Conservation (phyloP, 495 filamentous ascomycete species). For the Penicillium robsamsonii region DNA sequence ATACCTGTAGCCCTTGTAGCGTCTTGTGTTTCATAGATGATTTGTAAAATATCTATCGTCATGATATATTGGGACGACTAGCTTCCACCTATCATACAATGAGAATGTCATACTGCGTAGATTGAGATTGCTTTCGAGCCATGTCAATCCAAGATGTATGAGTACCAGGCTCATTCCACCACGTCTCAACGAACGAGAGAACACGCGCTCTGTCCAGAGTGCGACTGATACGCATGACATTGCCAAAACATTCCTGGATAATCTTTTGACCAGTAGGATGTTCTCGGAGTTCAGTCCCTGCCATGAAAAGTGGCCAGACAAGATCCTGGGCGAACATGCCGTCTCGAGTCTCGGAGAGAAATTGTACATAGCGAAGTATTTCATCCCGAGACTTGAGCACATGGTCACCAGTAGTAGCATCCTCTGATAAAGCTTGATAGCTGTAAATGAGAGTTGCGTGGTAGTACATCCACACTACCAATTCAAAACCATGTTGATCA, state of each 20-base stretch:
- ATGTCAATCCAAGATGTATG: constrained; percentile 17
- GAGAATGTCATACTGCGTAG: constrained; percentile 6
- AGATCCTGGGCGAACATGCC: constrained; percentile 26
- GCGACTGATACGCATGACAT: constrained; percentile 22
- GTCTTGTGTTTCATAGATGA: too few species aligned
- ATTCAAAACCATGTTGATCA: constrained; percentile 19
- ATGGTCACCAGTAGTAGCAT: neutral
- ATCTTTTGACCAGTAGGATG: constrained; percentile 7
- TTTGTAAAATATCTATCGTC: neutral
- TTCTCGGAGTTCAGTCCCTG: constrained; percentile 24
- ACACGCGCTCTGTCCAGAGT: constrained; percentile 19
- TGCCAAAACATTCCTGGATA: constrained; percentile 9
- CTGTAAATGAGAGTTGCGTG: constrained; percentile 29
- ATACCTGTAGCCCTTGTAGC: too few species aligned
- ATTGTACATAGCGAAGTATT: constrained; percentile 19
- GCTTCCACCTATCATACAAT: constrained; percentile 6
- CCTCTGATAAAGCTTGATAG: constrained; percentile 21
- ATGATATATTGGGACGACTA: neutral
- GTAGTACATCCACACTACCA: constrained; percentile 26
- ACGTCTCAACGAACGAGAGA: constrained; percentile 16
- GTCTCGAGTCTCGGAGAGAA: constrained; percentile 18
- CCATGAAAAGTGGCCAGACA: constrained; percentile 30
- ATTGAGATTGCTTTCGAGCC: constrained; percentile 7
- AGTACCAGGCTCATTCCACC: constrained; percentile 10
- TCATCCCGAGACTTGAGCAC: constrained; percentile 17